A percentile compares a stretch with the other conserved stretches of the same genome.
phyloP scores from a whole-genome alignment of 108 stramenopile genomes.

The Cylindrotheca fusiformis region DNA sequence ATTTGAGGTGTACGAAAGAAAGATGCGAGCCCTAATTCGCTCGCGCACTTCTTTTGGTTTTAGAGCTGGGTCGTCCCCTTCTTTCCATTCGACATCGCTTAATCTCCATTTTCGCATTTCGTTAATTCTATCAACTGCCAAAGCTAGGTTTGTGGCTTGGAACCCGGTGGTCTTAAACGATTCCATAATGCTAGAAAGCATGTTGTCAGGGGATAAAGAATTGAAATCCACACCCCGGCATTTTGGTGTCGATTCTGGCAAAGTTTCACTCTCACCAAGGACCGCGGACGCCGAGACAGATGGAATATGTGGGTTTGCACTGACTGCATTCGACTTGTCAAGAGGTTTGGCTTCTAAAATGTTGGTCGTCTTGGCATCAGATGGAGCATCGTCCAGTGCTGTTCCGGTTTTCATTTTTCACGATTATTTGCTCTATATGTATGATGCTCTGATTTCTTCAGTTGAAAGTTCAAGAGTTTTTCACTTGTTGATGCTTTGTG shows the following conservation, averaged over 20 bases:
- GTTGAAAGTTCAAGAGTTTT: no score
- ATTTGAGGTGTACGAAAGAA: slow-evolving; percentile 96
- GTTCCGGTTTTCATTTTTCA: not conserved
- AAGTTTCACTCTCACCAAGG: slow-evolving; percentile 66
- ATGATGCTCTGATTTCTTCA: no score
- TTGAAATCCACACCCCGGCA: slow-evolving; percentile 91
- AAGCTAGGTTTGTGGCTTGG: slow-evolving; percentile 94
- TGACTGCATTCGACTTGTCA: slow-evolving; percentile 31
- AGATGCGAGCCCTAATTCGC: slow-evolving; percentile 89
- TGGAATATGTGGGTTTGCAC: slow-evolving; percentile 72
- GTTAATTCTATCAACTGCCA: slow-evolving; percentile 92
- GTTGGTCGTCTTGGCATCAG: slow-evolving; percentile 19
- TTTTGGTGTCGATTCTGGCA: slow-evolving; percentile 58
- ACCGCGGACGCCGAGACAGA: slow-evolving; percentile 81
- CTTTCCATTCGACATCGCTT: slow-evolving; percentile 69
- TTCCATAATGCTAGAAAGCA: slow-evolving; percentile 59
- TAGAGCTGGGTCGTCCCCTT: slow-evolving; percentile 83
- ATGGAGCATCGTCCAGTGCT: not conserved
- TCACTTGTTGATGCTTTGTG: no score
- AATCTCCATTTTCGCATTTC: slow-evolving; percentile 96
- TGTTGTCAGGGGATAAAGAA: slow-evolving; percentile 39
- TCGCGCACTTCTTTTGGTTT: slow-evolving; percentile 48
- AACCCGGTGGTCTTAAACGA: slow-evolving; percentile 87
- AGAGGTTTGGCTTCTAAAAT: slow-evolving; percentile 37
- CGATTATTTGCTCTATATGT: no score